phyloP scores from a whole-genome alignment of 768 basidiomycete genomes.

The Stropharia rugosoannulata region DNA sequence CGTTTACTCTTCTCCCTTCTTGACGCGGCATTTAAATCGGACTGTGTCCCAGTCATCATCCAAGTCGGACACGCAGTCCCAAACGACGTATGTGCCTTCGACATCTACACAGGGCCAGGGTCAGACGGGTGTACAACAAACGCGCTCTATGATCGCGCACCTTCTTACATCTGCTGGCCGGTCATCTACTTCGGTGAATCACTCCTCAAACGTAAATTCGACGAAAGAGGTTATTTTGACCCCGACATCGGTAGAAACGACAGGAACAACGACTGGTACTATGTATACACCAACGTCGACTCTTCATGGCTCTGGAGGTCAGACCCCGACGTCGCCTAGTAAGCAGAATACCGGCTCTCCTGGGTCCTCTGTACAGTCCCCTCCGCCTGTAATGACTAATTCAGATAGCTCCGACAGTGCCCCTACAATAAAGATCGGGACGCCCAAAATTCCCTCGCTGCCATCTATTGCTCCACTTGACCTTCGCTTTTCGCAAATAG shows the following conservation, averaged over 20 bases:
- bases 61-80: slow-evolving; percentile 40
- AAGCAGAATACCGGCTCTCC: neutral
- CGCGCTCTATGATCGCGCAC: neutral
- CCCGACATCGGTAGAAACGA: slow-evolving; percentile 18
- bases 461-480: slow-evolving; percentile 62
- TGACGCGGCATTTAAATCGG: slow-evolving; percentile 64
- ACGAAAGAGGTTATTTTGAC: slow-evolving; percentile 10
- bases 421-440: neutral
- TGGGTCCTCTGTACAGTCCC: slow-evolving; percentile 12
- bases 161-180: neutral
- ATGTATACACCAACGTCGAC: slow-evolving; percentile 25
- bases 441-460: slow-evolving; percentile 23
- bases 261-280: slow-evolving; percentile 15
- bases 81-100: neutral
- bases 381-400: slow-evolving; percentile 13
- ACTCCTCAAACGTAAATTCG: neutral
- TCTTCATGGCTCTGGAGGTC: slow-evolving; percentile 15
- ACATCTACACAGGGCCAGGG: slow-evolving; percentile 4
- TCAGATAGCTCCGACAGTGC: slow-evolving; percentile 2
- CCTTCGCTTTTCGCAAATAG: slow-evolving; percentile 52
- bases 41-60: slow-evolving; percentile 66
- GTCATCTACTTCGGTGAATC: slow-evolving; percentile 2
- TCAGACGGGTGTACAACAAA: slow-evolving; percentile 3
- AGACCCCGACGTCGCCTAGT: slow-evolving; percentile 11
- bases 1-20: slow-evolving; percentile 48